phyloP scores from a whole-genome alignment of 1,284 basidiomycete genomes.

The Pyrrhoderma noxium region DNA sequence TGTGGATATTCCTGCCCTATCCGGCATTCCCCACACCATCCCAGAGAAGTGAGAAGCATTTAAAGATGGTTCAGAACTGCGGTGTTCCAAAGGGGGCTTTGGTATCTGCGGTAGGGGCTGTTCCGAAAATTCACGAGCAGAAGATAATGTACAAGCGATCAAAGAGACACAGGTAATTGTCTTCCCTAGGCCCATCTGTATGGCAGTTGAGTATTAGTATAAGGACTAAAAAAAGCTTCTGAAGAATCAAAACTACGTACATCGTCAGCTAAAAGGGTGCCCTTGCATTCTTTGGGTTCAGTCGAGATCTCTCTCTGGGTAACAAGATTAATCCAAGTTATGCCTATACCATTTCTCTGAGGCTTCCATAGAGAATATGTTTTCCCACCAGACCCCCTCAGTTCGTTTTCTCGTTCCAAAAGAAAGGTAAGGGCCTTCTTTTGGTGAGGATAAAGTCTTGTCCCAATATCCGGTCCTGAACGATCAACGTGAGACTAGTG shows the following conservation, averaged over 20 bases:
- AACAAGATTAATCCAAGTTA: conserved; percentile 75
- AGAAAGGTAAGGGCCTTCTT: conserved; percentile 97
- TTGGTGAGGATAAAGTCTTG: conserved; percentile 94
- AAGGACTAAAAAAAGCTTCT: conserved; percentile 2
- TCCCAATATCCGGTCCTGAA: conserved; percentile 74
- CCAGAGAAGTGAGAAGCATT: conserved; percentile 66
- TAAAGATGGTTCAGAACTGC: conserved; percentile 32
- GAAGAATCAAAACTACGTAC: conserved; percentile 42
- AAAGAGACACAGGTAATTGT: conserved; percentile 92
- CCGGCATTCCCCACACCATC: conserved; percentile 79
- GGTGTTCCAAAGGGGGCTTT: conserved; percentile 35
- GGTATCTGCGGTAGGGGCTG: conserved; percentile 41
- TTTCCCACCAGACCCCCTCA: conserved; percentile 41
- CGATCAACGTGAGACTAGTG: neutral
- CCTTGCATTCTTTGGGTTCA: conserved; percentile 73
- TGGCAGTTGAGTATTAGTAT: conserved; percentile 11
- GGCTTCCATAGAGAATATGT: conserved; percentile 75
- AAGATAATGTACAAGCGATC: conserved; percentile 76
- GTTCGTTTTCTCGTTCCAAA: conserved; percentile 85
- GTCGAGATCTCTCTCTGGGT: conserved; percentile 70
- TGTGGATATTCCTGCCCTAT: conserved; percentile 24
- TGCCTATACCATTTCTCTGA: conserved; percentile 23
- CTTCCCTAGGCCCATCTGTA: conserved; percentile 95
- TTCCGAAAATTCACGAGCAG: conserved; percentile 64
- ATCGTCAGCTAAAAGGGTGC: conserved; percentile 91